These are phyloP conservation scores for Zygosaccharomyces sapae DNA, from an alignment of 1,139 yeast species.

Conservation along the genomic window DNA sequence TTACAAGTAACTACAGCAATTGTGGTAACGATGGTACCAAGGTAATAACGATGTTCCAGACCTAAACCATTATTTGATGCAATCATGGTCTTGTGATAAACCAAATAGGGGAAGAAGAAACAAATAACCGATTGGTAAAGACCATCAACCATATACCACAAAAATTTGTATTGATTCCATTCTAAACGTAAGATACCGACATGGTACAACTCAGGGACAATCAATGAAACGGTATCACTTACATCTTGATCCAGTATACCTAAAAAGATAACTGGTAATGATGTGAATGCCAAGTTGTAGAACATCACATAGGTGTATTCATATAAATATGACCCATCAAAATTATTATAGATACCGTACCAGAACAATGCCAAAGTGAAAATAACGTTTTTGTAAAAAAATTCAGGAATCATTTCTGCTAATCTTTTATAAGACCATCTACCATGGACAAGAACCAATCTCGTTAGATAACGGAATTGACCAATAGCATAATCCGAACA, in stretches of 20 bases:
- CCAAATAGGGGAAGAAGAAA: conserved; percentile 80
- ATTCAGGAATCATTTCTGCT: conserved; percentile 90
- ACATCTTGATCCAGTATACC: conserved; percentile 95
- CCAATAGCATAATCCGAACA: conserved; percentile 96
- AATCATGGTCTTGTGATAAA: conserved; percentile 55
- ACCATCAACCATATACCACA: conserved; percentile 84
- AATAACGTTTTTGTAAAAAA: conserved; percentile 87
- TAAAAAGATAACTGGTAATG: conserved; percentile 84
- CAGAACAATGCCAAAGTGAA: conserved; percentile 86
- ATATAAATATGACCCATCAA: conserved; percentile 87
- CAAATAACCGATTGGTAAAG: conserved; percentile 80
- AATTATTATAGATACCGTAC: conserved; percentile 82
- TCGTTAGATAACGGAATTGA: conserved; percentile 79
- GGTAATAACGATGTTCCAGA: conserved; percentile 77
- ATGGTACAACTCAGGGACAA: conserved; percentile 87
- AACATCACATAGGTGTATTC: conserved; percentile 91
- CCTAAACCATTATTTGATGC: conserved; percentile 60
- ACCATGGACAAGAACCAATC: conserved; percentile 84
- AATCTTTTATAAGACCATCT: conserved; percentile 92
- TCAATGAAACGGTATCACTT: conserved; percentile 67
- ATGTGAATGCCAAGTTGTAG: conserved; percentile 90
- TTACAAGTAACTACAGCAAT: conserved; percentile 81
- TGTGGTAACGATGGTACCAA: conserved; percentile 76
- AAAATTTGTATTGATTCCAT: conserved; percentile 75
- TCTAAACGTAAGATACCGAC: conserved; percentile 79